These are phyloP conservation scores for Backusella sp. DNA, from an alignment of 192 early-diverging fungal species.

Conservation along the genomic window DNA sequence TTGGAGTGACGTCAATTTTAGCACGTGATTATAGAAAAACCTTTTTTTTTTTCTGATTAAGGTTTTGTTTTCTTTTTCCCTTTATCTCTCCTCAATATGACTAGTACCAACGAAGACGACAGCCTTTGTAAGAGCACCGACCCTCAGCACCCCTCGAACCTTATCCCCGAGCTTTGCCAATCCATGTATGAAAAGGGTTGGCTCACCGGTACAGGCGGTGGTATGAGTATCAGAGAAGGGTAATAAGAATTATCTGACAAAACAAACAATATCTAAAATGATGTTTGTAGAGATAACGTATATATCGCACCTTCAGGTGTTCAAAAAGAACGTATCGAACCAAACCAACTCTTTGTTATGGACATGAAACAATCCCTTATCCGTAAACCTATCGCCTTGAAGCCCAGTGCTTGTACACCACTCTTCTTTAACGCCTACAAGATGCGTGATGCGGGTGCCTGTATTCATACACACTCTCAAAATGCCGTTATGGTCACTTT, in stretches of 20 bases:
- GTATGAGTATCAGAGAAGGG: slow-evolving; percentile 78
- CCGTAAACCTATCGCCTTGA: slow-evolving; percentile 68
- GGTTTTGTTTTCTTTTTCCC: not conserved
- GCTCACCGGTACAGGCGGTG: slow-evolving; percentile 96
- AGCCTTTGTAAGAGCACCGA: slow-evolving; percentile 55
- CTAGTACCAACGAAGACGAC: slow-evolving; percentile 31
- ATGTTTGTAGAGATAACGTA: slow-evolving; percentile 53
- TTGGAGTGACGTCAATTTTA: not conserved
- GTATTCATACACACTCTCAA: slow-evolving; percentile 97
- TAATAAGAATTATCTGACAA: slow-evolving; percentile 31
- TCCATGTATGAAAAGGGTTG: slow-evolving; percentile 90
- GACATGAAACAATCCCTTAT: slow-evolving; percentile 56
- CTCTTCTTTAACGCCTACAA: slow-evolving; percentile 93
- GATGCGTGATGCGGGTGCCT: slow-evolving; percentile 80
- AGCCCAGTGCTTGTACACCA: slow-evolving; percentile 92
- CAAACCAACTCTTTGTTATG: slow-evolving; percentile 86
- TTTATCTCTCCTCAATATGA: not conserved
- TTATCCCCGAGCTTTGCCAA: slow-evolving; percentile 91
- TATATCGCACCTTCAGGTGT: slow-evolving; percentile 93
- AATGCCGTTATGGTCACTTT: slow-evolving; percentile 93
- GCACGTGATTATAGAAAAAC: not conserved
- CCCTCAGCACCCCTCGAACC: slow-evolving; percentile 69
- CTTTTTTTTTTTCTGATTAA: not conserved
- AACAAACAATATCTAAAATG: not conserved
- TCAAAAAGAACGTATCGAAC: slow-evolving; percentile 91